phyloP scores from a whole-genome alignment of 2,329 filamentous ascomycete species.

The Colletotrichum noveboracense region DNA sequence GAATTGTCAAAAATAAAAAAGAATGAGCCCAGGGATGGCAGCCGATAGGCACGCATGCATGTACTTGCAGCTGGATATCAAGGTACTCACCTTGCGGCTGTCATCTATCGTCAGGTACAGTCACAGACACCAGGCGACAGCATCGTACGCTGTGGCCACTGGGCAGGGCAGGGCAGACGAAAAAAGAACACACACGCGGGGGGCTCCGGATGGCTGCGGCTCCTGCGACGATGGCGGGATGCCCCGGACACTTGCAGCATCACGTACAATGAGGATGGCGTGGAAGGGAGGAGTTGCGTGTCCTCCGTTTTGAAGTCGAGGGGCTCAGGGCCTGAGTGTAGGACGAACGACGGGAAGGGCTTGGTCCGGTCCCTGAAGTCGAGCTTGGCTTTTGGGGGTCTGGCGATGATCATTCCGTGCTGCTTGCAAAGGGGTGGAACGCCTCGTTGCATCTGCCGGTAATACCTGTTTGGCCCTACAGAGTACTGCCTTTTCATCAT shows the following conservation, averaged over 20 bases:
- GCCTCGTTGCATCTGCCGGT: not conserved
- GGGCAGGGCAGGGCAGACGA: not conserved
- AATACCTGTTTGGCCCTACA: not conserved
- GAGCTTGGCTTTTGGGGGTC: not conserved
- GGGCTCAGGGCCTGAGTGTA: not conserved
- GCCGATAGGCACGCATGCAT: not conserved
- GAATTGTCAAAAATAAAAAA: not conserved
- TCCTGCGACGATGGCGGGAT: not conserved
- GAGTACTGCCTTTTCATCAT: not conserved
- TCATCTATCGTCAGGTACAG: not conserved
- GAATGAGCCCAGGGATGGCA: not conserved
- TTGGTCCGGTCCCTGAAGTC: conserved; percentile 3
- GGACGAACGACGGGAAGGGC: not conserved
- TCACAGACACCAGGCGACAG: not conserved
- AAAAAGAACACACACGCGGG: not conserved
- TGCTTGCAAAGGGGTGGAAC: not conserved
- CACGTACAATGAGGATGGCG: not conserved
- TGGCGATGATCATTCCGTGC: not conserved
- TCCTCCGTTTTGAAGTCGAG: conserved; percentile 14
- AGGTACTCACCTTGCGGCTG: not conserved
- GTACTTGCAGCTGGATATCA: not conserved
- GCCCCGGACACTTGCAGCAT: conserved; percentile 9
- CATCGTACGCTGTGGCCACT: not conserved
- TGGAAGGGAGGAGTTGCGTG: not conserved
- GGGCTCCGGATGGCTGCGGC: not conserved